These are phyloP conservation scores for Aegilops speltoides DNA, from an alignment of 176 grass and related monocot species.

Conservation along the genomic window DNA sequence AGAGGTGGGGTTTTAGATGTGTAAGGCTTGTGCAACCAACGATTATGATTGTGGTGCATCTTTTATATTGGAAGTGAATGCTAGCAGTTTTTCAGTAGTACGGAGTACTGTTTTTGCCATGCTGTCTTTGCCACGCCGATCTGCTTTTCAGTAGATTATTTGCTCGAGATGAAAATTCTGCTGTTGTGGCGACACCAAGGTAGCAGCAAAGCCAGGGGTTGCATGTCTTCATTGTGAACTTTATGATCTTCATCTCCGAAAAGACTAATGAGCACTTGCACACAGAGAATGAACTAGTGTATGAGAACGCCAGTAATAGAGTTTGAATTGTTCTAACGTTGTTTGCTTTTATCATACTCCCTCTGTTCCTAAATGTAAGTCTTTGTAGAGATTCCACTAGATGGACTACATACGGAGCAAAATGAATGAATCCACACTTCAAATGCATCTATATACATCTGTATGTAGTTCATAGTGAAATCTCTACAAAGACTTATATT, in stretches of 20 bases:
- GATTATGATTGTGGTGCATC: neutral
- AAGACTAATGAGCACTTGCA: neutral
- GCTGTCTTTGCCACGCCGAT: neutral
- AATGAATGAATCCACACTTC: too few species aligned
- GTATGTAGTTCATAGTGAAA: too few species aligned
- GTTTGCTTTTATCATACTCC: too few species aligned
- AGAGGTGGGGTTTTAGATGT: slow-evolving; percentile 25
- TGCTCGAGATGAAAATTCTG: neutral
- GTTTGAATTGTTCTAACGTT: too few species aligned
- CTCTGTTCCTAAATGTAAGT: too few species aligned
- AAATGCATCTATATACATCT: too few species aligned
- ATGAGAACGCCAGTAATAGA: neutral
- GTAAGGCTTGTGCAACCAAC: slow-evolving; percentile 25
- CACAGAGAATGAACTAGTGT: neutral
- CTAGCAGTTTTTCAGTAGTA: neutral
- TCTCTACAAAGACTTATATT: too few species aligned
- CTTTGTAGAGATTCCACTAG: too few species aligned
- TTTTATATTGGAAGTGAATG: neutral
- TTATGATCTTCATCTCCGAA: neutral
- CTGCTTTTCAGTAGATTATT: neutral
- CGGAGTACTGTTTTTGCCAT: neutral
- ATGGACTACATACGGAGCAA: too few species aligned
- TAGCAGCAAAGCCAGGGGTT: neutral
- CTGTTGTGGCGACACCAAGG: too few species aligned
- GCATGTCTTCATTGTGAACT: neutral